A percentile compares a stretch with the other conserved stretches of the same genome.
Evolutionary conservation across 257 asterid species (phyloP).

Genomic region (Capsicum rhomboideum): DNA sequence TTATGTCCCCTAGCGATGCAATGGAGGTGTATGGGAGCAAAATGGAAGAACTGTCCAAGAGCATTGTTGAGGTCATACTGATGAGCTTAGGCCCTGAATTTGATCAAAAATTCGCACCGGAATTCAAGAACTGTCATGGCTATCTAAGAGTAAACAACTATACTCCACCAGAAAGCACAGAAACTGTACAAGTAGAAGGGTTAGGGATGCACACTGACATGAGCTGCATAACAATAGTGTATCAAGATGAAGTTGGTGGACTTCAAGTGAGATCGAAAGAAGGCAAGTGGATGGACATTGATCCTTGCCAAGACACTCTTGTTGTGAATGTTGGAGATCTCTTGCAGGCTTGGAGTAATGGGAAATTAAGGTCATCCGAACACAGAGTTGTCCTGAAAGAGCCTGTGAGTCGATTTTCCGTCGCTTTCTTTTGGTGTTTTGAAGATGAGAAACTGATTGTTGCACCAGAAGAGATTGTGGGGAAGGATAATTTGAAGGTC

Average conservation of each 20-base stretch:
- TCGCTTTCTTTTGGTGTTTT: constrained; percentile 77
- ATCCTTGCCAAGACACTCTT: constrained; percentile 48
- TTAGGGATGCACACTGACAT: constrained; percentile 78
- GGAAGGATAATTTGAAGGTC: constrained; percentile 19
- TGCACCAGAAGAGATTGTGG: constrained; percentile 52
- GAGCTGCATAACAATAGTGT: constrained; percentile 64
- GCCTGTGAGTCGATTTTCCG: constrained; percentile 38
- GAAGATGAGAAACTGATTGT: constrained; percentile 51
- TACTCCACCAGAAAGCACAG: constrained; percentile 19
- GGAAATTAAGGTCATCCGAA: constrained; percentile 51
- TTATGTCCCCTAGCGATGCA: constrained; percentile 19
- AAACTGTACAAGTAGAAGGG: constrained; percentile 36
- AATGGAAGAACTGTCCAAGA: constrained; percentile 36
- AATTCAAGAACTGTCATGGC: constrained; percentile 57
- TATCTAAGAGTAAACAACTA: constrained; percentile 65
- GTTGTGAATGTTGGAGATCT: constrained; percentile 71
- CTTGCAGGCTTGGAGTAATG: constrained; percentile 81
- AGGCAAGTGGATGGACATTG: constrained; percentile 55
- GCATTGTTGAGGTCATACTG: constrained; percentile 26
- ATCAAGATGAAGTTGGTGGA: constrained; percentile 66
- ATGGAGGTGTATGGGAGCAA: constrained; percentile 52
- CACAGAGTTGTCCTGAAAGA: constrained; percentile 53
- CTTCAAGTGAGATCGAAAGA: constrained; percentile 53
- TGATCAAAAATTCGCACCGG: constrained; percentile 26
- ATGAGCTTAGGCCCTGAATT: constrained; percentile 34